Evolutionary conservation across 2,329 filamentous ascomycete genomes (phyloP), one percentile per base, ranked within the genome.

Genomic region (Periconia digitata): DNA sequence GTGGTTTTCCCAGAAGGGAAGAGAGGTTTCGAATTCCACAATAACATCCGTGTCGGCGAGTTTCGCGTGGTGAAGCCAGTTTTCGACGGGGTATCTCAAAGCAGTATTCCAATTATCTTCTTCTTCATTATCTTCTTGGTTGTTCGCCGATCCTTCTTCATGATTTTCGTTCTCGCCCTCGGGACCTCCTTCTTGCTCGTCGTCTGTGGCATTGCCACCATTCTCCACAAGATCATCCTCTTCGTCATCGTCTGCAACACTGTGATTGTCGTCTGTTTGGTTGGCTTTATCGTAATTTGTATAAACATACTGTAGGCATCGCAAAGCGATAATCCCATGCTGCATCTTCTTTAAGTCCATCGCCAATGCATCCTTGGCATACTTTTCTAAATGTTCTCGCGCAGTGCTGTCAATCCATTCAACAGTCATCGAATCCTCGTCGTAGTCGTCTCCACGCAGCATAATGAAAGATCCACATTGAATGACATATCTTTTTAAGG

Each of bases 41-140:
- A 63, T 50, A 10, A 63, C 54, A 49, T 63, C 60, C 5, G 36
- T 38, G 3, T 51, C 50, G 12, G 59, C 55, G 13, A 45, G 43
- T 32, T 59, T 62, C 4, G 59, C 59, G 36, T 62, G 60, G 39
- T 60, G 50, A 10, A 60, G 47, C 58, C 57, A 63, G 40, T 60
- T 58, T n/a, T 58, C 48, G 6, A 58, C 45, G 18, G 59, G 58
- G 40, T 62, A 62, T 35, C 46, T 41, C 16, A 61, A 34, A 23
- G 47, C 48, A 15, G 55, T 49, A 16, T 53, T 24, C 10, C 10
- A 13, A 10, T 50, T n/a, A 15, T 46, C 49, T 36, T 44, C 20
- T 10, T 38, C 17, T 2, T 53, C 32, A 12, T 41, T 35, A 5
- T 49, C 37, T 10, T 48, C 40, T 10, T 37, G 36, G n/a, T 40